phyloP scores from a whole-genome alignment of 345 rosid genomes.

The Reutealis trisperma region DNA sequence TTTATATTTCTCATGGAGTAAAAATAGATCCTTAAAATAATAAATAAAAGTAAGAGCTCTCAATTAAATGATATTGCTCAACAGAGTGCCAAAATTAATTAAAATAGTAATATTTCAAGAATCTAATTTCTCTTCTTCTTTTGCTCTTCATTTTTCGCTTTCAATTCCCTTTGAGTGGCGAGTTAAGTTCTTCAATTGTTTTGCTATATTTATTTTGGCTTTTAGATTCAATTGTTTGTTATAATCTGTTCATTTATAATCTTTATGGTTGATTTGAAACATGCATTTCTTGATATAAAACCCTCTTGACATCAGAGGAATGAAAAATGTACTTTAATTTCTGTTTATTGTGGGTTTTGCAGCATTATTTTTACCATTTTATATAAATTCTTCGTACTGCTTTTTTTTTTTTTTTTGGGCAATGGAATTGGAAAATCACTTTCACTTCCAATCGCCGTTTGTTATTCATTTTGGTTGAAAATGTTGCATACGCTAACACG shows the following conservation, averaged over 20 bases:
- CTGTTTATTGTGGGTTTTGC: no score
- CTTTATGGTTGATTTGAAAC: neutral
- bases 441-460: no score
- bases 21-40: no score
- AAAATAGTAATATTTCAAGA: no score
- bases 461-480: no score
- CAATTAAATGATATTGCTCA: no score
- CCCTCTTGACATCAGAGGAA: neutral
- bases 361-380: neutral
- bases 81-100: no score
- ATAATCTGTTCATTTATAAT: no score
- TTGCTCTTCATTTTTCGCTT: conserved; percentile 30
- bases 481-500: no score
- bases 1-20: no score
- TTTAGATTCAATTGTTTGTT: neutral
- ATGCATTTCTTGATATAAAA: neutral
- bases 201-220: neutral
- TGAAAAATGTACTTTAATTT: neutral
- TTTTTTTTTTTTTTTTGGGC: neutral
- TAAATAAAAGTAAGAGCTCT: no score
- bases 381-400: neutral
- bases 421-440: neutral
- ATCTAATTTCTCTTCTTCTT: conserved; percentile 13
- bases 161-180: conserved; percentile 41
- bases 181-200: neutral